Evolutionary conservation across 1,284 basidiomycete genomes (phyloP).

Genomic region (Puccinia coronata): DNA sequence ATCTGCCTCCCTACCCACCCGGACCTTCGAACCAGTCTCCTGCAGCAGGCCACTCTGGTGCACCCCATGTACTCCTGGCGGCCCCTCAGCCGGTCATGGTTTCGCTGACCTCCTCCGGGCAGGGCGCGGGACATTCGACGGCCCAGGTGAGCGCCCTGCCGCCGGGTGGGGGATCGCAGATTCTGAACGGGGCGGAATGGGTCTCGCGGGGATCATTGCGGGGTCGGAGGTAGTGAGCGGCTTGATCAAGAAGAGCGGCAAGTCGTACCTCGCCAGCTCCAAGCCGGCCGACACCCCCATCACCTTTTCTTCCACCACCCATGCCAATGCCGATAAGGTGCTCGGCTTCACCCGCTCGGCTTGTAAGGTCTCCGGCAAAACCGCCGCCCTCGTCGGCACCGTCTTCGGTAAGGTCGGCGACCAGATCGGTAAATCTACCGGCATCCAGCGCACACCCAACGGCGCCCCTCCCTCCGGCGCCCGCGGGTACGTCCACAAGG

Average conservation of each 20-base stretch:
- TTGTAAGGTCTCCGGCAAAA: slow-evolving; percentile 53
- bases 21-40: not conserved
- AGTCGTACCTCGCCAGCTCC: slow-evolving; percentile 51
- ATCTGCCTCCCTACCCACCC: slow-evolving; percentile 29
- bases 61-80: not conserved
- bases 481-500: slow-evolving; percentile 56
- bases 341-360: slow-evolving; percentile 51
- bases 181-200: slow-evolving; percentile 54
- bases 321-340: slow-evolving; percentile 50
- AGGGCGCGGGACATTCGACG: not conserved
- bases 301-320: slow-evolving; percentile 52
- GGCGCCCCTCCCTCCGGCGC: slow-evolving; percentile 55
- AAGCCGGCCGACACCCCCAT: slow-evolving; percentile 52
- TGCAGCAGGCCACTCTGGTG: not conserved
- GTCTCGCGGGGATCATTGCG: slow-evolving; percentile 56
- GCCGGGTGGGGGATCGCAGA: slow-evolving; percentile 40
- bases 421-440: slow-evolving; percentile 57
- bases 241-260: slow-evolving; percentile 54
- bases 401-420: slow-evolving; percentile 57
- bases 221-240: slow-evolving; percentile 54
- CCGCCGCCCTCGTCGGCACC: slow-evolving; percentile 55
- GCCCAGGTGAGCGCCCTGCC: slow-evolving; percentile 27
- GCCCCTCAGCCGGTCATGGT: slow-evolving; percentile 37
- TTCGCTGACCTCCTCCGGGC: not conserved
- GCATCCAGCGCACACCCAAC: slow-evolving; percentile 55